Percentiles rank a stretch among this genome's conserved stretches.
Conservation (phyloP, 2,329 filamentous ascomycete genomes). For the Cladosporium velox region DNA sequence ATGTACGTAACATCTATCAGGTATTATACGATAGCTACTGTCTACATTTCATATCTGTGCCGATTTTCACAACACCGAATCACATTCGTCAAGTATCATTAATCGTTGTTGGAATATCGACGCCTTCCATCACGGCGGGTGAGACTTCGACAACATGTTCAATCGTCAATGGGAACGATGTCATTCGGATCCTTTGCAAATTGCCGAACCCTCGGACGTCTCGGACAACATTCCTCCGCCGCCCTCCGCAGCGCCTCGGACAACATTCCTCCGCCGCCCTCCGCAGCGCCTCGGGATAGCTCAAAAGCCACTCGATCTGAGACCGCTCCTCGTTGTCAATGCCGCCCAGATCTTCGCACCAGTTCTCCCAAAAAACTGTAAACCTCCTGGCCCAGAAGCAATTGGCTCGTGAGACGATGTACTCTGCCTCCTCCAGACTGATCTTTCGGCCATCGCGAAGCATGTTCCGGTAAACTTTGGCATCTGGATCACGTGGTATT, state of each 20-base stretch:
- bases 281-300: not conserved
- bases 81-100: no score
- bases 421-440: slow-evolving; percentile 1
- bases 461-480: not conserved
- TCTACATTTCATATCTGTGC: not conserved
- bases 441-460: not conserved
- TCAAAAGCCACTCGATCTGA: not conserved
- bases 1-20: not conserved
- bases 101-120: no score
- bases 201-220: not conserved
- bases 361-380: not conserved
- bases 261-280: not conserved
- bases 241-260: no score
- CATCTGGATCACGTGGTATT: not conserved
- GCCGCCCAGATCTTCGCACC: not conserved
- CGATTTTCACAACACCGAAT: not conserved
- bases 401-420: not conserved
- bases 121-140: no score
- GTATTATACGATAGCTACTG: not conserved
- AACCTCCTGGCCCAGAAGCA: slow-evolving; percentile 7
- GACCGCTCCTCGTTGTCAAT: not conserved
- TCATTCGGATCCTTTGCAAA: not conserved
- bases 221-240: not conserved
- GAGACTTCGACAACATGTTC: no score
- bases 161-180: not conserved